These are phyloP conservation scores for Cladosporium sphaerospermum DNA, from an alignment of 2,329 filamentous ascomycete species.

Conservation along the genomic window DNA sequence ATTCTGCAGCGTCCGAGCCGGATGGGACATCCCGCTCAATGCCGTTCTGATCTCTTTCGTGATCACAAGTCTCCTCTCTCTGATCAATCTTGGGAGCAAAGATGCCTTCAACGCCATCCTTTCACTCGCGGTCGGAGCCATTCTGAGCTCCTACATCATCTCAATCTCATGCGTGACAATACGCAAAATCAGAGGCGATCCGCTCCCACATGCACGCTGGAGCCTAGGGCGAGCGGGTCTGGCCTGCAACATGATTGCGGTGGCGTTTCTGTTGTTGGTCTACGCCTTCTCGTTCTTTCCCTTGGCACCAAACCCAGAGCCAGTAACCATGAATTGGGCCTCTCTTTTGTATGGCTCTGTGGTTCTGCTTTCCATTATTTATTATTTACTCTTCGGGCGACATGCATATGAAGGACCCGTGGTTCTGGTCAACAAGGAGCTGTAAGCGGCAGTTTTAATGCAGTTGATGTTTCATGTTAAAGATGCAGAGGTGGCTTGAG, in stretches of 20 bases:
- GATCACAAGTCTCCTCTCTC: slow-evolving; percentile 15
- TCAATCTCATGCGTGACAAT: slow-evolving; percentile 24
- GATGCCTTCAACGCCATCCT: slow-evolving; percentile 31
- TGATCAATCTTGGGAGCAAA: slow-evolving; percentile 10
- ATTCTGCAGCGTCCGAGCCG: slow-evolving; percentile 20
- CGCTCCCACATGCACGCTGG: slow-evolving; percentile 8
- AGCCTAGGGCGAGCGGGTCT: slow-evolving; percentile 3
- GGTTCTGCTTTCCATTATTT: slow-evolving; percentile 16
- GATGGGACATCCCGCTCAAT: slow-evolving; percentile 21
- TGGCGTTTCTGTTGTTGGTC: slow-evolving; percentile 10
- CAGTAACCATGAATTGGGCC: slow-evolving; percentile 27
- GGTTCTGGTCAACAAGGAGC: slow-evolving; percentile 5
- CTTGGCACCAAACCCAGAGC: slow-evolving; percentile 16
- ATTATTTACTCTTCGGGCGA: slow-evolving; percentile 16
- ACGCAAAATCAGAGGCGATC: background rate
- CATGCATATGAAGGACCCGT: slow-evolving; percentile 22
- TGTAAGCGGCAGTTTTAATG: background rate
- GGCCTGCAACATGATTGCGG: slow-evolving; percentile 5
- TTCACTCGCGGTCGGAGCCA: slow-evolving; percentile 33
- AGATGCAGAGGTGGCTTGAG: no score
- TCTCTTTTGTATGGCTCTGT: slow-evolving; percentile 28
- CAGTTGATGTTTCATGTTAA: background rate
- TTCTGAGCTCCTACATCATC: slow-evolving; percentile 30
- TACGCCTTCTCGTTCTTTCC: slow-evolving; percentile 14
- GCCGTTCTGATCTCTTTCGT: slow-evolving; percentile 12